Evolutionary conservation across 768 basidiomycete genomes (phyloP), one percentile per base, ranked within the genome.

Genomic region (Boletus insuetus): DNA sequence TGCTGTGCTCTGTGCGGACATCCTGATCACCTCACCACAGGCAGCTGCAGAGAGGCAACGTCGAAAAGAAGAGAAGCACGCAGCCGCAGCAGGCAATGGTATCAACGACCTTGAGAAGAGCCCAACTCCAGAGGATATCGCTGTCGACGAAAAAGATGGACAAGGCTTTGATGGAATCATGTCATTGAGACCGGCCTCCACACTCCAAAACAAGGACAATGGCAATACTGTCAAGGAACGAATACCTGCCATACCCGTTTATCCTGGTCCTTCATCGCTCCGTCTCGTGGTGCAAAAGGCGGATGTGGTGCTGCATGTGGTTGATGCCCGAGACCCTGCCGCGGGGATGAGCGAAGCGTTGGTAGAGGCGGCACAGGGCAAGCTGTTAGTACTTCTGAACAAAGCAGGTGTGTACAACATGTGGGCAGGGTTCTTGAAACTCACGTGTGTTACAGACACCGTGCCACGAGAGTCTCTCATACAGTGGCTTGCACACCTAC

Each of bases 301-400:
- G 34, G 90, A 97, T 68, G 86, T 91, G 7, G 70, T 94, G 3
- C 56, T 95, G 22, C 78, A 94, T 68, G 82, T 96, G 14, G 77
- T 96, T 42, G 94, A 96, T 67, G 89, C 87, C 2, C 79, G 92
- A 46, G 94, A 96, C 68, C 93, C 94, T 12, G 68, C 82, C 12
- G 77, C 88, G 19, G 85, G 81, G 66, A 78, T 92, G 48, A 90
- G 87, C 63, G 91, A 94, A 66, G 72, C 79, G 20, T 69, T 86
- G 46, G 71, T 74, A 19, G 69, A 70, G 35, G 59, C 74, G 42
- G 75, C 68, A 42, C 68, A 56, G 39, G 80, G 69, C 56, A 79
- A 79, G 63, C 71, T 87, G 13, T 61, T 87, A 19, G 71, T 94
- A n/a, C 76, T 95, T 17, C 69, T 97, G 51, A 95, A 89, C 70